Evolutionary conservation across 129 eudicot species (phyloP).

Genomic region (Lactuca sativa): DNA sequence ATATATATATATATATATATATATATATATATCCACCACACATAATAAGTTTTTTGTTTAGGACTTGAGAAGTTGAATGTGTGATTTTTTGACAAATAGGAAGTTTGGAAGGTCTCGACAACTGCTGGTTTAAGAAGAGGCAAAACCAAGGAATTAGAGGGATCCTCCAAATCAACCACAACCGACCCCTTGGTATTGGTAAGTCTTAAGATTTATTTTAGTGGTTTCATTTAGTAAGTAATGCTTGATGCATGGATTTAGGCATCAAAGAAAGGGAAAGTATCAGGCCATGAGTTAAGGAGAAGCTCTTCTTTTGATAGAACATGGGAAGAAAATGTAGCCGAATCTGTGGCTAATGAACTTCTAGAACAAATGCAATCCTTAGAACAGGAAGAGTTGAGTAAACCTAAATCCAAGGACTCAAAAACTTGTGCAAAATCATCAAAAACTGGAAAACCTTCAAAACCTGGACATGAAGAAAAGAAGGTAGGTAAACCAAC

Average conservation of each 20-base stretch:
- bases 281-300: constrained; percentile 47
- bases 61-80: constrained; percentile 21
- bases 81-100: constrained; percentile 41
- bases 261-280: constrained; percentile 61
- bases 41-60: background rate
- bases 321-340: constrained; percentile 92
- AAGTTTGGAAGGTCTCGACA: constrained; percentile 93
- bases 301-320: constrained; percentile 86
- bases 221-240: background rate
- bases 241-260: constrained; percentile 29
- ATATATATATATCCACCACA: background rate
- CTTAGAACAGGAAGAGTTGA: constrained; percentile 63
- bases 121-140: constrained; percentile 86
- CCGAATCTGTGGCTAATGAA: constrained; percentile 89
- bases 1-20: background rate
- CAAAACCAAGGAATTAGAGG: constrained; percentile 66
- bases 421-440: constrained; percentile 51
- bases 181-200: constrained; percentile 75
- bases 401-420: constrained; percentile 57
- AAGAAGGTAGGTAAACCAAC: constrained; percentile 56
- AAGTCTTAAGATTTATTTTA: constrained; percentile 30
- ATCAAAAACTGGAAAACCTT: constrained; percentile 53
- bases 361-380: constrained; percentile 65
- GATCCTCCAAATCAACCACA: constrained; percentile 49
- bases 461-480: constrained; percentile 61